Percentiles rank a stretch among this genome's conserved stretches.
phyloP scores from a whole-genome alignment of 352 stramenopile species.

The Phytophthora nicotianae region DNA sequence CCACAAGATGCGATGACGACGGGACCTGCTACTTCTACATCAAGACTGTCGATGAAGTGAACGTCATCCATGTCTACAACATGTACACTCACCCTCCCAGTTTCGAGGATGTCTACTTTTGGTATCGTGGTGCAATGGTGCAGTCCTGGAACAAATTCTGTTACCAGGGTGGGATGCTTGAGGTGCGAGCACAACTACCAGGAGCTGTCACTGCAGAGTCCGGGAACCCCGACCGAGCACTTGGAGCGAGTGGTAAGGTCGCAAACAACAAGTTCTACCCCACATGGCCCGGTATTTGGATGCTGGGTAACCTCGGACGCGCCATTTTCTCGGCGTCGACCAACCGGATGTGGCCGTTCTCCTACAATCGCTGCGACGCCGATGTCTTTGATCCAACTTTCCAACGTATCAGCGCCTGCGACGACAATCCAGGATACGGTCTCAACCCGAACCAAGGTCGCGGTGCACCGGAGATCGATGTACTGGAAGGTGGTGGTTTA shows the following conservation, averaged over 20 bases:
- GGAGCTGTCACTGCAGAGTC: constrained; percentile 66
- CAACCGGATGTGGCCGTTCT: constrained; percentile 95
- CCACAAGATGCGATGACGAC: constrained; percentile 50
- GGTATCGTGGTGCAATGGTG: constrained; percentile 86
- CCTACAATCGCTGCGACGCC: constrained; percentile 88
- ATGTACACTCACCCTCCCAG: constrained; percentile 44
- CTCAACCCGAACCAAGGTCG: constrained; percentile 82
- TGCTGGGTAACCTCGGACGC: constrained; percentile 94
- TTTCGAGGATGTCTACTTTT: constrained; percentile 53
- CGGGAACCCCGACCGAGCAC: constrained; percentile 48
- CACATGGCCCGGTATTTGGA: constrained; percentile 94
- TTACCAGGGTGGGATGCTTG: constrained; percentile 93
- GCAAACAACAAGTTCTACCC: constrained; percentile 61
- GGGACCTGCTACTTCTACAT: constrained; percentile 53
- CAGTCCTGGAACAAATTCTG: constrained; percentile 97
- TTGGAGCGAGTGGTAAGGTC: constrained; percentile 35
- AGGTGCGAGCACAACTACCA: constrained; percentile 89
- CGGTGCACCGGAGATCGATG: constrained; percentile 94
- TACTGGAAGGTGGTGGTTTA: constrained; percentile 88
- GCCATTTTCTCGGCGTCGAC: constrained; percentile 92
- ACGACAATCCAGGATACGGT: constrained; percentile 88
- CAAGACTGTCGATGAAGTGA: constrained; percentile 44
- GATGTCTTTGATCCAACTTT: constrained; percentile 41
- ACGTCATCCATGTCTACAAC: constrained; percentile 64
- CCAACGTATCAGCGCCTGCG: constrained; percentile 80